These are phyloP conservation scores for Babesia caballi DNA, from an alignment of 169 alveolate genomes.

Conservation along the genomic window DNA sequence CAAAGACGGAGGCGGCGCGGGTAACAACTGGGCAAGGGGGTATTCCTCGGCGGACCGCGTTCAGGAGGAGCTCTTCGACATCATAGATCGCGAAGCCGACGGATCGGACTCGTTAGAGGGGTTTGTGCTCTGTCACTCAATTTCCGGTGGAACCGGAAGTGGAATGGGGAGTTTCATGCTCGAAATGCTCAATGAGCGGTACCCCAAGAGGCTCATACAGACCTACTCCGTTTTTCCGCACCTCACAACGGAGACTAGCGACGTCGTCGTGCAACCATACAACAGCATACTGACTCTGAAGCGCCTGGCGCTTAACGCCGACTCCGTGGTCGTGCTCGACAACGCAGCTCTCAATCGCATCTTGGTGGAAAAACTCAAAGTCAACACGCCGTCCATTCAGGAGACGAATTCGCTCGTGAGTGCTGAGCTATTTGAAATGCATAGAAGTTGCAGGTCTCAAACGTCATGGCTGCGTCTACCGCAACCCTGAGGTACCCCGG, in stretches of 20 bases:
- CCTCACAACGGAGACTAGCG: constrained; percentile 89
- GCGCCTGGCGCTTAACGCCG: constrained; percentile 88
- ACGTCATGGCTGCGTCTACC: constrained; percentile 77
- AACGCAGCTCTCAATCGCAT: constrained; percentile 96
- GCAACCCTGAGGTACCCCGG: constrained; percentile 94
- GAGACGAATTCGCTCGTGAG: constrained; percentile 41
- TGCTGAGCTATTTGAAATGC: background rate
- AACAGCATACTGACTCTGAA: constrained; percentile 92
- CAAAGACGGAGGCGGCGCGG: constrained; percentile 99
- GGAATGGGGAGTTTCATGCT: constrained; percentile 98
- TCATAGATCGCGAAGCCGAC: constrained; percentile 99
- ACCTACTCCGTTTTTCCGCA: constrained; percentile 92
- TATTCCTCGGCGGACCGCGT: constrained; percentile 90
- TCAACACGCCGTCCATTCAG: constrained; percentile 67
- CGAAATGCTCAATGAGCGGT: constrained; percentile 93
- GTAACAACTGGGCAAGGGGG: constrained; percentile 99
- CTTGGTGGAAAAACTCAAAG: constrained; percentile 91
- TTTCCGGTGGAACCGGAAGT: constrained; percentile 99
- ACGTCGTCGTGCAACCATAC: constrained; percentile 99
- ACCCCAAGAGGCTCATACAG: constrained; percentile 87
- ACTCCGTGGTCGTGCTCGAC: constrained; percentile 97
- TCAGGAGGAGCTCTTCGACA: constrained; percentile 95
- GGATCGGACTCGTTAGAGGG: constrained; percentile 98
- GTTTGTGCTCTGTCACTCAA: constrained; percentile 95
- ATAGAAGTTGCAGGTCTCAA: constrained; percentile 49